These are phyloP conservation scores for Neopestalotiopsis sp. DNA, from an alignment of 2,329 filamentous ascomycete genomes.

Conservation along the genomic window DNA sequence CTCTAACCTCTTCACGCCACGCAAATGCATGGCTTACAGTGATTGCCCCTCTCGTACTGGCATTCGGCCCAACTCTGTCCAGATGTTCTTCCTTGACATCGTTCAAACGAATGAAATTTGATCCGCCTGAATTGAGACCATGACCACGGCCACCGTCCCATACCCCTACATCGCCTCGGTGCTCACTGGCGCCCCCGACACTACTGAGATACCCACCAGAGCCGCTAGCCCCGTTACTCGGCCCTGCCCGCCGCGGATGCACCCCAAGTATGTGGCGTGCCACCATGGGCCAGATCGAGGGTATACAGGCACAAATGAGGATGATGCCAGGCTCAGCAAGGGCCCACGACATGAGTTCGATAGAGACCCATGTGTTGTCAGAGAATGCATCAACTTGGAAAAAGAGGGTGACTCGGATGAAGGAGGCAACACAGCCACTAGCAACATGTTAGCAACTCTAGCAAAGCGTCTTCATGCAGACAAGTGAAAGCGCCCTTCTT, in stretches of 20 bases:
- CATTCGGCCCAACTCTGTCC: not conserved
- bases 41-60: not conserved
- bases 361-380: constrained; percentile 24
- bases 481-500: not conserved
- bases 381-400: constrained; percentile 20
- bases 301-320: constrained; percentile 22
- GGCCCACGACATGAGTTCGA: constrained; percentile 22
- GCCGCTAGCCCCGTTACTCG: not conserved
- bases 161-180: not conserved
- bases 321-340: constrained; percentile 23
- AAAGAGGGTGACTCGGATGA: constrained; percentile 22
- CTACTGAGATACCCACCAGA: not conserved
- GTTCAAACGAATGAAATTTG: constrained; percentile 2
- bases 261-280: not conserved
- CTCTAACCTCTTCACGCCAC: not conserved
- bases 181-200: not conserved
- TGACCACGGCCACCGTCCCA: not conserved
- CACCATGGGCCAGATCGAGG: constrained; percentile 11
- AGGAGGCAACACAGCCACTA: constrained; percentile 24
- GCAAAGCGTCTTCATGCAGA: too few species aligned
- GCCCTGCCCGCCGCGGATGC: not conserved
- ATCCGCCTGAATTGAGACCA: not conserved
- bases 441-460: not conserved
- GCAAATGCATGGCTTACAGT: not conserved
- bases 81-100: not conserved